Conservation (phyloP, 345 rosid genomes). For the Gossypium thurberi region DNA sequence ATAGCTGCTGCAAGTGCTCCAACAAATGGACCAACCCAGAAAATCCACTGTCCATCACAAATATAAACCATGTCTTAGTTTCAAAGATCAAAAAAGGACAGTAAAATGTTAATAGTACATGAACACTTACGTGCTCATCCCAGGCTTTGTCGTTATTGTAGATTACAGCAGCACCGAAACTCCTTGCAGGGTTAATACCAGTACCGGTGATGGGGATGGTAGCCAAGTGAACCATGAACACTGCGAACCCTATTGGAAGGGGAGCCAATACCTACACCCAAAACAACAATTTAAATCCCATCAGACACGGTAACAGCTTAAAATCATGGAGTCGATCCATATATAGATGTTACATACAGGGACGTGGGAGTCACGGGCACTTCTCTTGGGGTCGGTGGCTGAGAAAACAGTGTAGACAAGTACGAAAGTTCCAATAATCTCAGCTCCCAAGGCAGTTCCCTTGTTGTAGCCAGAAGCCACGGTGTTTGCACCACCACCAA, state of each 20-base stretch:
- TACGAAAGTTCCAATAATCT: constrained; percentile 42
- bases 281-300: not conserved
- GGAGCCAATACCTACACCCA: constrained; percentile 50
- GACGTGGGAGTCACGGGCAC: constrained; percentile 80
- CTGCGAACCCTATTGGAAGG: constrained; percentile 65
- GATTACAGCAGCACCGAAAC: constrained; percentile 63
- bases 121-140: constrained; percentile 48
- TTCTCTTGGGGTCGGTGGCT: constrained; percentile 86
- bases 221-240: constrained; percentile 65
- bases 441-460: constrained; percentile 76
- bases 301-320: not conserved
- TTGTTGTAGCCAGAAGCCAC: constrained; percentile 53
- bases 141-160: constrained; percentile 40
- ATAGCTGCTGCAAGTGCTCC: constrained; percentile 68
- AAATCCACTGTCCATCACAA: constrained; percentile 46
- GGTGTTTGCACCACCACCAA: constrained; percentile 62
- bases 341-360: constrained; percentile 31
- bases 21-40: constrained; percentile 64
- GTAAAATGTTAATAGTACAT: not conserved
- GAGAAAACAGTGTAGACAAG: constrained; percentile 24
- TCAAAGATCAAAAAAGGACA: not conserved
- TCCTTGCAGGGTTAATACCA: constrained; percentile 67
- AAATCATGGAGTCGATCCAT: not conserved
- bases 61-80: not conserved
- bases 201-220: constrained; percentile 66